Conservation (phyloP, 768 basidiomycete genomes). For the Lyophyllum semitale region DNA sequence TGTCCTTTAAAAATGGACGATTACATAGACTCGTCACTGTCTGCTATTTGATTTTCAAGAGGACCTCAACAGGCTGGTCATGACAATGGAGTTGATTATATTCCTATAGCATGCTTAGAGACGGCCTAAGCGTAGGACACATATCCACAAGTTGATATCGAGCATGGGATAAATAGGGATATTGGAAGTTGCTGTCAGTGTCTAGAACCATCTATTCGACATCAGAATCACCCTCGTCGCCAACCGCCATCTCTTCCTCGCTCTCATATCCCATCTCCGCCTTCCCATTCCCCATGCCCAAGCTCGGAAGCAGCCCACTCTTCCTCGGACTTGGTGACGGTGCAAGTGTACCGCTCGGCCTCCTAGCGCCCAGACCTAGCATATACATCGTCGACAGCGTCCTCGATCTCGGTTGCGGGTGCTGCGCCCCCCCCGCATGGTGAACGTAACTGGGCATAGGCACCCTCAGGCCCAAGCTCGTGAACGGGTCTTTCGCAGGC, state of each 20-base stretch:
- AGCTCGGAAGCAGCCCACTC: background rate
- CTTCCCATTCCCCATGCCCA: background rate
- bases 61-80: no score
- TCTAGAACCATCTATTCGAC: background rate
- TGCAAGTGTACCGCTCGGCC: slow-evolving; percentile 19
- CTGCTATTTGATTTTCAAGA: no score
- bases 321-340: background rate
- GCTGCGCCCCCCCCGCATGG: slow-evolving; percentile 5
- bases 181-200: no score
- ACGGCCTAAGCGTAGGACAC: no score
- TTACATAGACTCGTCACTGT: no score
- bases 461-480: slow-evolving; percentile 51
- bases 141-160: no score
- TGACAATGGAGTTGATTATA: no score
- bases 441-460: slow-evolving; percentile 54
- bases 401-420: slow-evolving; percentile 36
- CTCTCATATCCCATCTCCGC: background rate
- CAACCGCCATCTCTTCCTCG: background rate
- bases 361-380: slow-evolving; percentile 56
- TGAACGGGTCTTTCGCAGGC: slow-evolving; percentile 39
- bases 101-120: no score
- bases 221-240: background rate
- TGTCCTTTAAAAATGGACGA: no score
- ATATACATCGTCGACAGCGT: slow-evolving; percentile 66
- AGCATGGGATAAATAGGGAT: no score